These are phyloP conservation scores for Cinnamomum chago DNA, from an alignment of 164 flowering plant genomes.

Conservation along the genomic window DNA sequence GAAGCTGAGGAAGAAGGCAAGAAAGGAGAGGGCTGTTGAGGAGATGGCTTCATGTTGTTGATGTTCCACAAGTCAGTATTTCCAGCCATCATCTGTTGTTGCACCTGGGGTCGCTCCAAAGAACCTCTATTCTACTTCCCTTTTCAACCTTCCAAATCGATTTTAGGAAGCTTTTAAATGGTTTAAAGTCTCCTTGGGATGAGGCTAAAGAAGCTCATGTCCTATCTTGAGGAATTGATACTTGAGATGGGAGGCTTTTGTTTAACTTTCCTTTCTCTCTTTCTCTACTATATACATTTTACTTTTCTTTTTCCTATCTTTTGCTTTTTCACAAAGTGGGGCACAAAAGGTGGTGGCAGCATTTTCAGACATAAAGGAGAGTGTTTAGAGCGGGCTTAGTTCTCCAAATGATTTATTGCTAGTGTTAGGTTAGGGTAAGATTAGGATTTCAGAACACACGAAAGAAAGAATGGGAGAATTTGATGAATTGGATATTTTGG, in stretches of 20 bases:
- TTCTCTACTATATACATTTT: neutral
- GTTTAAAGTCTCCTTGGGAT: conserved; percentile 9
- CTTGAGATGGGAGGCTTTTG: neutral
- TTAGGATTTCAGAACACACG: too few species aligned
- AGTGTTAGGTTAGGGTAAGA: neutral
- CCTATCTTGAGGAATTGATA: neutral
- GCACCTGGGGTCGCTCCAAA: conserved; percentile 50
- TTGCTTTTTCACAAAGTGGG: conserved; percentile 71
- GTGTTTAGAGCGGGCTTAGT: conserved; percentile 16
- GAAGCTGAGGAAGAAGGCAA: conserved; percentile 18
- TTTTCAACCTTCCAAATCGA: neutral
- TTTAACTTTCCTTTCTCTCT: neutral
- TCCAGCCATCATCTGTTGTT: conserved; percentile 58
- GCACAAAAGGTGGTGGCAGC: conserved; percentile 50
- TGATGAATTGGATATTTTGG: too few species aligned
- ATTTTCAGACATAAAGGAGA: conserved; percentile 28
- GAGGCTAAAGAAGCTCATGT: conserved; percentile 17
- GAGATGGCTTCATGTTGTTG: conserved; percentile 37
- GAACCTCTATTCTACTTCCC: conserved; percentile 28
- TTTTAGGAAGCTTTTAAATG: neutral
- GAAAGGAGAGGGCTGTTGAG: conserved; percentile 25
- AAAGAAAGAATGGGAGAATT: too few species aligned
- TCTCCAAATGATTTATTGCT: conserved; percentile 3
- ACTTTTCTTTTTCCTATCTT: conserved; percentile 10
- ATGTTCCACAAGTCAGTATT: conserved; percentile 80